Conservation (phyloP, 2,329 filamentous ascomycete species). For the Aspergillus melleus region DNA sequence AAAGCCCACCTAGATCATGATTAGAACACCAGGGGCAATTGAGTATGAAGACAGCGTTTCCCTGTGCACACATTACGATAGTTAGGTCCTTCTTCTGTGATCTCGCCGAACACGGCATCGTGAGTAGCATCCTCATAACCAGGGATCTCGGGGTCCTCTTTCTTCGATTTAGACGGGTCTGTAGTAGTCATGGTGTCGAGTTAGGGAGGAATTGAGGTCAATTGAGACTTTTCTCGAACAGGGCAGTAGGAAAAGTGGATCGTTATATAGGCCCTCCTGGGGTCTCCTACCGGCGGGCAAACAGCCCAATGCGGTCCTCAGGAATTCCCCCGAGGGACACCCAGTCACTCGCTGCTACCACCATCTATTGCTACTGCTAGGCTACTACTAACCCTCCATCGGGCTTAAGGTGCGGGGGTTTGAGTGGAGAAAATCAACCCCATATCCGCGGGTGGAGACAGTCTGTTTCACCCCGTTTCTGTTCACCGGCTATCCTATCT, state of each 20-base stretch:
- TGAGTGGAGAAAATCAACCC: not conserved
- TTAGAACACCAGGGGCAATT: not conserved
- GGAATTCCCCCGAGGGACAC: not conserved
- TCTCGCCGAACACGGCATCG: constrained; percentile 39
- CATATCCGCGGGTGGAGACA: not conserved
- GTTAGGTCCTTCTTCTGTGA: constrained; percentile 32
- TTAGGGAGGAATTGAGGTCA: not conserved
- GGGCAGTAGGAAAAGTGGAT: not conserved
- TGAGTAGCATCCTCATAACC: not conserved
- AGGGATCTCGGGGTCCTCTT: not conserved
- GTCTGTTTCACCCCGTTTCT: not conserved
- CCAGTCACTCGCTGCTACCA: not conserved
- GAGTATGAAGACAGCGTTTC: not conserved
- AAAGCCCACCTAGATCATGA: constrained; percentile 40
- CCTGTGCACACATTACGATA: constrained; percentile 28
- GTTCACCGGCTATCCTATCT: not conserved
- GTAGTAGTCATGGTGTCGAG: not conserved
- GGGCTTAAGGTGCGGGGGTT: not conserved
- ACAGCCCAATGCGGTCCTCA: too few species aligned
- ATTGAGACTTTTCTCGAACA: not conserved
- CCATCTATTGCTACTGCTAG: too few species aligned
- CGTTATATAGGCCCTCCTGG: not conserved
- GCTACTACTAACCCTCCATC: not conserved
- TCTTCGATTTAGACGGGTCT: not conserved
- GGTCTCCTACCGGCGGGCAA: too few species aligned